phyloP scores from a whole-genome alignment of 768 basidiomycete species.

The Naganishia friedmannii region DNA sequence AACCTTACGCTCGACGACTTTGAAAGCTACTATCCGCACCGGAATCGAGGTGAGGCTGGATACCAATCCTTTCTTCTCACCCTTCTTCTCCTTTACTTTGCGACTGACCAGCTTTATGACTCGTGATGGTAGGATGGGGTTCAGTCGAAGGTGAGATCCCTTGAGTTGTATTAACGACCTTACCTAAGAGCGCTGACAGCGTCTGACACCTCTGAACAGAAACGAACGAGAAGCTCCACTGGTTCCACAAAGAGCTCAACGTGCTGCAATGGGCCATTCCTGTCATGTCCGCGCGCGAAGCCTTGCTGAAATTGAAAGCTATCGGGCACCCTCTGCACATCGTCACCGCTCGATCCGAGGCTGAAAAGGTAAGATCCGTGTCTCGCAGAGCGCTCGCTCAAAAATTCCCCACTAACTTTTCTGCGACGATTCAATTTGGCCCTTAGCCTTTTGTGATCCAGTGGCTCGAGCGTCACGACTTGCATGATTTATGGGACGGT shows the following conservation, averaged over 20 bases:
- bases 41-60: constrained; percentile 14
- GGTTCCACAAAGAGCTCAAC: constrained; percentile 23
- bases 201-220: not conserved
- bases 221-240: constrained; percentile 16
- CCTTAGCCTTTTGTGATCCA: constrained; percentile 29
- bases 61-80: not conserved
- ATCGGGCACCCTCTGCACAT: constrained; percentile 43
- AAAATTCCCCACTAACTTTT: not conserved
- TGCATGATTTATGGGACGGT: constrained; percentile 20
- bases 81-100: not conserved
- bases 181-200: not conserved
- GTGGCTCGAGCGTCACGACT: constrained; percentile 39
- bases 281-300: not conserved
- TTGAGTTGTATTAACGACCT: not conserved
- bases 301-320: constrained; percentile 1
- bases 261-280: constrained; percentile 19
- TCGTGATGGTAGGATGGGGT: constrained; percentile 11
- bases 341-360: constrained; percentile 38
- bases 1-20: constrained; percentile 23
- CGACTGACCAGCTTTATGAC: not conserved
- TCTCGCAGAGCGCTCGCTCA: not conserved
- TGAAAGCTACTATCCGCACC: constrained; percentile 23
- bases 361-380: not conserved
- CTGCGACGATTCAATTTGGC: not conserved
- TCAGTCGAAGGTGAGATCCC: constrained; percentile 19